A percentile compares a stretch with the other conserved stretches of the same genome.
These are phyloP conservation scores for Tylopilus sp. DNA, from an alignment of 1,284 basidiomycete genomes.

Conservation along the genomic window DNA sequence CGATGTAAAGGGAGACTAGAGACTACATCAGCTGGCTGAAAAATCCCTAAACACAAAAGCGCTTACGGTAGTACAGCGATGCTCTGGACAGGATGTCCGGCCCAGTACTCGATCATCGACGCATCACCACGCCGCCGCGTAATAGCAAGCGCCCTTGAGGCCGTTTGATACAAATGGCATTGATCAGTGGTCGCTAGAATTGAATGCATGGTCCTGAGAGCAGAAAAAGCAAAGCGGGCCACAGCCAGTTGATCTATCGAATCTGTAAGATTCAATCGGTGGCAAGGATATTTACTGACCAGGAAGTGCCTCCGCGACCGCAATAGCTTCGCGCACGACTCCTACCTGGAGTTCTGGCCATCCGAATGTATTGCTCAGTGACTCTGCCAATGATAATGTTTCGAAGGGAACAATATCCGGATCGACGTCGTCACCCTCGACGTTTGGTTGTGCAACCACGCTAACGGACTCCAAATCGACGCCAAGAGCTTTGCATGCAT, in stretches of 20 bases:
- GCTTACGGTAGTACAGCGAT: constrained; percentile 75
- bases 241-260: constrained; percentile 69
- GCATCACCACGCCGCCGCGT: constrained; percentile 74
- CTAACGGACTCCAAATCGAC: constrained; percentile 69
- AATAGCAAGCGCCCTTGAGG: constrained; percentile 63
- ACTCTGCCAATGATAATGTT: constrained; percentile 22
- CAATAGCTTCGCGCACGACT: constrained; percentile 85
- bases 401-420: constrained; percentile 28
- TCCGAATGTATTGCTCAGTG: constrained; percentile 60
- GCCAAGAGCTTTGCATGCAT: constrained; percentile 75
- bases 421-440: constrained; percentile 10
- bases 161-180: constrained; percentile 69
- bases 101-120: constrained; percentile 77
- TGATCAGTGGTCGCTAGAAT: constrained; percentile 73
- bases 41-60: constrained; percentile 6
- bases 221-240: constrained; percentile 74
- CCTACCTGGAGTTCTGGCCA: constrained; percentile 94
- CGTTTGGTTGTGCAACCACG: constrained; percentile 37
- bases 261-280: constrained; percentile 13
- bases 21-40: constrained; percentile 5
- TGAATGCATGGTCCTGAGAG: constrained; percentile 65
- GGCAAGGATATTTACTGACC: constrained; percentile 46
- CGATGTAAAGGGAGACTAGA: constrained; percentile 68
- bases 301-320: constrained; percentile 87
- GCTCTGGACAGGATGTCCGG: constrained; percentile 72